phyloP scores from a whole-genome alignment of 441 rosid species.

The Arabidopsis lyrata region DNA sequence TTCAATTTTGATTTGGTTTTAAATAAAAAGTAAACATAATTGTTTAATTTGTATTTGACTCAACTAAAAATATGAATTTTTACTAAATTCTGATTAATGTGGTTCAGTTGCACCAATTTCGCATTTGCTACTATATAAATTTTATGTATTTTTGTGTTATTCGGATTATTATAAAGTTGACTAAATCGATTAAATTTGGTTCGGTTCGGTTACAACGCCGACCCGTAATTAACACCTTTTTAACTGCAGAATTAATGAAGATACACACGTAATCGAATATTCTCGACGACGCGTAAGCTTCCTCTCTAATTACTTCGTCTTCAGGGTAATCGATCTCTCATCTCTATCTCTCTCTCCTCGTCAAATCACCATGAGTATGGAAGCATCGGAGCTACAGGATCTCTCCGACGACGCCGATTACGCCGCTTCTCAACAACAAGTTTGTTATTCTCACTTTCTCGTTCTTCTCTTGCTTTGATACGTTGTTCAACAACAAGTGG shows the following conservation, averaged over 20 bases:
- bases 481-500: not conserved
- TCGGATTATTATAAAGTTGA: not conserved
- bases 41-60: not conserved
- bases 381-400: constrained; percentile 81
- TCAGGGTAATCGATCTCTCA: constrained; percentile 42
- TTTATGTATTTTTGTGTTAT: not conserved
- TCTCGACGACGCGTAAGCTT: constrained; percentile 40
- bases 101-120: not conserved
- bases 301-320: constrained; percentile 45
- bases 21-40: not conserved
- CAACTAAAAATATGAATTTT: not conserved
- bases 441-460: constrained; percentile 39
- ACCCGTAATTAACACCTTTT: not conserved
- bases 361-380: constrained; percentile 55
- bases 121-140: not conserved
- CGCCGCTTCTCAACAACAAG: constrained; percentile 89
- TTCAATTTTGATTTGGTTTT: not conserved
- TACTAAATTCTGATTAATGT: not conserved
- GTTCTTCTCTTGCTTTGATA: not conserved
- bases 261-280: constrained; percentile 37
- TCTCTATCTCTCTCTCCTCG: constrained; percentile 24
- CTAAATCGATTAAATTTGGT: not conserved
- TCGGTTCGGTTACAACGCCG: not conserved
- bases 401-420: constrained; percentile 98
- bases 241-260: not conserved